Percentiles rank a stretch among this genome's conserved stretches.
phyloP scores from a whole-genome alignment of 1,284 basidiomycete genomes.

The Ceratobasidium sp. region DNA sequence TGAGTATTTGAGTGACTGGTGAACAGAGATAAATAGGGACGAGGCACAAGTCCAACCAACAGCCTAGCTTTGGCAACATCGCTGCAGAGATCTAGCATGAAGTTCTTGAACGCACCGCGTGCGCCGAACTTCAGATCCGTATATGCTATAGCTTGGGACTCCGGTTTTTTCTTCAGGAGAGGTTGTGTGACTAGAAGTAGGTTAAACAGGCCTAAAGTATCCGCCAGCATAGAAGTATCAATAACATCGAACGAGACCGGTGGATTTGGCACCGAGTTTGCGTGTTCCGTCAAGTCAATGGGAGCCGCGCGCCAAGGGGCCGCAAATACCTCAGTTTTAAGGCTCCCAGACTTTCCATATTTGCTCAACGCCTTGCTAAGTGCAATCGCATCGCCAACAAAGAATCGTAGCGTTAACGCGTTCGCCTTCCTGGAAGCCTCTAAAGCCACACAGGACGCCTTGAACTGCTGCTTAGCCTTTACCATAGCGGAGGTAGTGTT shows the following conservation, averaged over 20 bases:
- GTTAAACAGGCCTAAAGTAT: slow-evolving; percentile 66
- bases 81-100: slow-evolving; percentile 57
- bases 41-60: slow-evolving; percentile 62
- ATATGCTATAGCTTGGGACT: slow-evolving; percentile 57
- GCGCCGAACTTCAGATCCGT: slow-evolving; percentile 60
- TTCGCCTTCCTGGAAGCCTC: slow-evolving; percentile 36
- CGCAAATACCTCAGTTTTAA: slow-evolving; percentile 1
- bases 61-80: slow-evolving; percentile 61
- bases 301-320: slow-evolving; percentile 11
- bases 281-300: slow-evolving; percentile 6
- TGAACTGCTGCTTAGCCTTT: slow-evolving; percentile 56
- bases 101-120: slow-evolving; percentile 46
- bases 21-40: slow-evolving; percentile 61
- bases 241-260: slow-evolving; percentile 63
- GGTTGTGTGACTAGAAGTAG: slow-evolving; percentile 60
- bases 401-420: slow-evolving; percentile 15
- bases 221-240: slow-evolving; percentile 67
- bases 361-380: slow-evolving; percentile 57
- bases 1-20: slow-evolving; percentile 62
- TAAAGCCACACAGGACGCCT: slow-evolving; percentile 59
- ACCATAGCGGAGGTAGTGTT: slow-evolving; percentile 53
- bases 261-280: not conserved
- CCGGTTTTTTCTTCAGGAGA: slow-evolving; percentile 56
- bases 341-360: slow-evolving; percentile 45
- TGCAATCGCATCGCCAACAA: slow-evolving; percentile 12